A percentile compares a stretch with the other conserved stretches of the same genome.
Evolutionary conservation across 768 basidiomycete genomes (phyloP).

Genomic region (Suillus lakei): DNA sequence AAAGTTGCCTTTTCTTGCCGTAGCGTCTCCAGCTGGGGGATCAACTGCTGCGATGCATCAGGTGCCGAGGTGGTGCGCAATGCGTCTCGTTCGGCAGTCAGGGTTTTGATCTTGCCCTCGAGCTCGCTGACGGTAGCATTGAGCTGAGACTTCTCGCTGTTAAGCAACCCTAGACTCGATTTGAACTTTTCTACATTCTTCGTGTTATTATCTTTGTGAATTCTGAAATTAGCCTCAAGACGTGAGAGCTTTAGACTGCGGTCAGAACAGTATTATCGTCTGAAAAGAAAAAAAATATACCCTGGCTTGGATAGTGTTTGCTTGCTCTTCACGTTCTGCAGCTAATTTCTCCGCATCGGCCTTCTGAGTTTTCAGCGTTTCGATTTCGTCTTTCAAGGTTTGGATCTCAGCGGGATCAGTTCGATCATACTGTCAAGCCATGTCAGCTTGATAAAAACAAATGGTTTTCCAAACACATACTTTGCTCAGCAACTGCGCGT

Average conservation of each 20-base stretch:
- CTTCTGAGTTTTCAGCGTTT: conserved; percentile 51
- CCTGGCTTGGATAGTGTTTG: conserved; percentile 33
- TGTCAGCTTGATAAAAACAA: conserved; percentile 2
- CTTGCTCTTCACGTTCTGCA: conserved; percentile 36
- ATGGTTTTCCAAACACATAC: conserved; percentile 40
- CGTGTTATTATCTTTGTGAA: conserved; percentile 31
- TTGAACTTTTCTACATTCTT: conserved; percentile 22
- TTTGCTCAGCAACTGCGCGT: conserved; percentile 80
- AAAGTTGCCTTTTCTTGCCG: conserved; percentile 42
- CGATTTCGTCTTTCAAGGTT: conserved; percentile 74
- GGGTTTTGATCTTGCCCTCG: conserved; percentile 32
- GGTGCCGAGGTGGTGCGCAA: conserved; percentile 24
- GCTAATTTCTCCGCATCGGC: conserved; percentile 37
- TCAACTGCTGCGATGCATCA: conserved; percentile 34
- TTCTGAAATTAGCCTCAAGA: conserved; percentile 49
- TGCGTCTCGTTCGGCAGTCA: conserved; percentile 33
- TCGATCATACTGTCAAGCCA: conserved; percentile 70
- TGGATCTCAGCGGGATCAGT: conserved; percentile 88
- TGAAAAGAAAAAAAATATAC: conserved; percentile 21
- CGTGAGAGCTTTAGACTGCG: conserved; percentile 41
- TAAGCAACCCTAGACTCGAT: conserved; percentile 27
- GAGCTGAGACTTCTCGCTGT: conserved; percentile 33
- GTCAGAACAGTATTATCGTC: not conserved
- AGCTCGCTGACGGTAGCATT: conserved; percentile 31
- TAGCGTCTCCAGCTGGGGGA: conserved; percentile 40